phyloP scores from a whole-genome alignment of 139 green algal genomes.

The Closterium sp. region DNA sequence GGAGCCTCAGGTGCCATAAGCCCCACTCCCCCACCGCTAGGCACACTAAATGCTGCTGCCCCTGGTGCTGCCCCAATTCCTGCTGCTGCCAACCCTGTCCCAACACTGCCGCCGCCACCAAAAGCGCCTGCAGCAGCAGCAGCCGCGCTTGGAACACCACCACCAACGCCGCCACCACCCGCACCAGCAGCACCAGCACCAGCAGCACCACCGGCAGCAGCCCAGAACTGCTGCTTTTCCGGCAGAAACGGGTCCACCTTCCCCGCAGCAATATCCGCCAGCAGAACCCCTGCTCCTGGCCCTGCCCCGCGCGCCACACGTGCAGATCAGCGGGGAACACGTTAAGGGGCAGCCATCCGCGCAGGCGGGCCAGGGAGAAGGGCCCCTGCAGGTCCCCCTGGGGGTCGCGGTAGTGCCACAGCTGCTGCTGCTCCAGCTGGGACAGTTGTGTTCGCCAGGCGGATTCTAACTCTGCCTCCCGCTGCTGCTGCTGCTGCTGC shows the following conservation, averaged over 20 bases:
- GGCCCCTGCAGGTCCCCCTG: constrained; percentile 64
- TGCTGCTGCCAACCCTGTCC: too few relatives aligned
- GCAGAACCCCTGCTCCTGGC: background rate
- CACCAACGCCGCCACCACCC: too few relatives aligned
- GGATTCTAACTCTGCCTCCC: background rate
- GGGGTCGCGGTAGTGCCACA: constrained; percentile 76
- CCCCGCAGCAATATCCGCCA: background rate
- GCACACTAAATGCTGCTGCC: too few relatives aligned
- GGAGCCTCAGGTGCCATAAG: too few relatives aligned
- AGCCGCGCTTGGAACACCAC: too few relatives aligned
- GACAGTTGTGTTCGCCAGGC: background rate
- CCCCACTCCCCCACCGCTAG: too few relatives aligned
- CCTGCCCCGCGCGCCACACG: constrained; percentile 38
- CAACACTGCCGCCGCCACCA: too few relatives aligned
- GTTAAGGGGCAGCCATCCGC: constrained; percentile 71
- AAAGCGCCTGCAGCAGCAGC: too few relatives aligned
- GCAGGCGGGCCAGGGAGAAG: constrained; percentile 70
- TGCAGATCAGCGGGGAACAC: constrained; percentile 73
- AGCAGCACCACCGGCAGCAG: too few relatives aligned
- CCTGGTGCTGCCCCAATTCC: too few relatives aligned
- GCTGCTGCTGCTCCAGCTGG: background rate
- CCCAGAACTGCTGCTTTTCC: background rate
- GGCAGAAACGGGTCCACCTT: background rate
- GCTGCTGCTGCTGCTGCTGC: background rate
- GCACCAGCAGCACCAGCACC: too few relatives aligned